A percentile compares a stretch with the other conserved stretches of the same genome.
Conservation (phyloP, 1,139 yeast species). For the Taphrina wiesneri region DNA sequence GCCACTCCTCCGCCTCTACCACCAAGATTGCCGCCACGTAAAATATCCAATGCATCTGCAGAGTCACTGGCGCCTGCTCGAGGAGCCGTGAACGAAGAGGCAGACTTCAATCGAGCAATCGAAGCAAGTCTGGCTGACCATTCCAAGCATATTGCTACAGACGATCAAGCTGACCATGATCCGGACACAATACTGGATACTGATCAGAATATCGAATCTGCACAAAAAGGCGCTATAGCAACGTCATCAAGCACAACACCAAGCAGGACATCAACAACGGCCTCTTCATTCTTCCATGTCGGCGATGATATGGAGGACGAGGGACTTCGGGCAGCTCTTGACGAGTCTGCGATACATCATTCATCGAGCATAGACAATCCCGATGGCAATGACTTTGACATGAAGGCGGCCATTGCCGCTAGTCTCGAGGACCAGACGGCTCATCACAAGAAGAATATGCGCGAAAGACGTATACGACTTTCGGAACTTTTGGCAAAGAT, state of each 20-base stretch:
- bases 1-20: constrained; percentile 8
- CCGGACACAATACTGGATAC: background rate
- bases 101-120: constrained; percentile 11
- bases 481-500: constrained; percentile 8
- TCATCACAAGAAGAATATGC: background rate
- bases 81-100: background rate
- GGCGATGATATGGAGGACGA: constrained; percentile 25
- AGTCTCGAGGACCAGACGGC: constrained; percentile 15
- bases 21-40: constrained; percentile 8
- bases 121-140: constrained; percentile 7
- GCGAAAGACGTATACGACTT: constrained; percentile 1
- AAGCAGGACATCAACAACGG: background rate
- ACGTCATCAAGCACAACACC: background rate
- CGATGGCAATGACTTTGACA: constrained; percentile 4
- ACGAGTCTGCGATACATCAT: constrained; percentile 24
- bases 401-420: constrained; percentile 23
- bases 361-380: constrained; percentile 4
- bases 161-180: background rate
- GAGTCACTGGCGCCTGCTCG: background rate
- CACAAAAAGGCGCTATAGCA: too few relatives aligned
- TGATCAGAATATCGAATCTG: background rate
- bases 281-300: constrained; percentile 8
- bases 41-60: background rate
- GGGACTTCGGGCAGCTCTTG: constrained; percentile 6
- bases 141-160: background rate